Evolutionary conservation across 495 filamentous ascomycete species (phyloP).

Genomic region (Podospora fimiseda): DNA sequence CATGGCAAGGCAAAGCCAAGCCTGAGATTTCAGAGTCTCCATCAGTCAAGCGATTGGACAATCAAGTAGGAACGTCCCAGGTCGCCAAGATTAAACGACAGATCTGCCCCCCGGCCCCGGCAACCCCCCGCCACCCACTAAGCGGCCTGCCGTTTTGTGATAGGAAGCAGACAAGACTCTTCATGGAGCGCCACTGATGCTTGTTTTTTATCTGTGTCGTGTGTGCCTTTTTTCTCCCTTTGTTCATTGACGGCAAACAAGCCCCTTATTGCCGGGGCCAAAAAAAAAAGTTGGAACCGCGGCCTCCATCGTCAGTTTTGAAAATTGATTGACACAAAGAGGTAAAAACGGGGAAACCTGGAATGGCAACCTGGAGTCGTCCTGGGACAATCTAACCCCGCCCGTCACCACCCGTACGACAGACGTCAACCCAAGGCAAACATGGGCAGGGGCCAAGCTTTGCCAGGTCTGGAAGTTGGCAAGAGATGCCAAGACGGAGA

Average conservation of each 20-base stretch:
- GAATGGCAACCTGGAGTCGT: too few relatives aligned
- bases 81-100: slow-evolving; percentile 11
- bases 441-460: slow-evolving; percentile 5
- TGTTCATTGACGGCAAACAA: too few relatives aligned
- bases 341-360: too few relatives aligned
- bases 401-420: slow-evolving; percentile 2
- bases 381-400: background rate
- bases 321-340: too few relatives aligned
- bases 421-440: slow-evolving; percentile 3
- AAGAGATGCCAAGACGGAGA: slow-evolving; percentile 11
- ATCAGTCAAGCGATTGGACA: slow-evolving; percentile 14
- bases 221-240: too few relatives aligned
- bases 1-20: slow-evolving; percentile 4
- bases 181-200: slow-evolving; percentile 5
- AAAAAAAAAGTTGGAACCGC: too few relatives aligned
- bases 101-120: slow-evolving; percentile 18
- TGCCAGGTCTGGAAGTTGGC: slow-evolving; percentile 19
- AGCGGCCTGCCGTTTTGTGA: slow-evolving; percentile 2
- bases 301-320: too few relatives aligned
- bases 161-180: background rate
- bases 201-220: too few relatives aligned
- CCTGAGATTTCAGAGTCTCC: slow-evolving; percentile 13
- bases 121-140: background rate
- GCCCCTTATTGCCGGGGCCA: too few relatives aligned
- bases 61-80: background rate